Conservation (phyloP, 495 filamentous ascomycete species). For the Talaromyces wortmannii region DNA sequence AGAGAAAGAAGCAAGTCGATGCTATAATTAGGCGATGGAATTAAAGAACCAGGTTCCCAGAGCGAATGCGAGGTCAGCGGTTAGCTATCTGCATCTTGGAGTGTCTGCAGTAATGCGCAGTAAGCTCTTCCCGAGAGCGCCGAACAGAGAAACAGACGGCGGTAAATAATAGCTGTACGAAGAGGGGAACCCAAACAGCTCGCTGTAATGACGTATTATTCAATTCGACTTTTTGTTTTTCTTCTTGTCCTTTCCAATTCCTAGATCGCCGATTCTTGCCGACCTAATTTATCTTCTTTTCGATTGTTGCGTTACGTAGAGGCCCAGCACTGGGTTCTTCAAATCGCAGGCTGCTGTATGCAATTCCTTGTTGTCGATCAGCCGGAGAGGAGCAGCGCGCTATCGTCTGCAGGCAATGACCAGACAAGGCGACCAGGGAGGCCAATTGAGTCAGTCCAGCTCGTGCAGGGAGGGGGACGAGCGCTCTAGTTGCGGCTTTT, state of each 20-base stretch:
- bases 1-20: background rate
- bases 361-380: conserved; percentile 7
- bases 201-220: conserved; percentile 1
- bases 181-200: background rate
- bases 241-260: background rate
- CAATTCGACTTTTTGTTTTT: background rate
- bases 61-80: conserved; percentile 31
- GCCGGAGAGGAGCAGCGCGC: background rate
- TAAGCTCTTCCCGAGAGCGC: conserved; percentile 38
- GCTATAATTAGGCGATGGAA: conserved; percentile 22
- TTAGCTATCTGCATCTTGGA: conserved; percentile 47
- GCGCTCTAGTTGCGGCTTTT: conserved; percentile 4
- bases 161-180: background rate
- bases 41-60: conserved; percentile 38
- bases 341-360: background rate
- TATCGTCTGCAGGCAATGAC: conserved; percentile 4
- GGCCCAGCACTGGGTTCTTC: background rate
- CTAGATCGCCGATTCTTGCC: background rate
- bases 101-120: conserved; percentile 37
- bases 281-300: background rate
- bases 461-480: background rate
- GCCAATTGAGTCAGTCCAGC: background rate
- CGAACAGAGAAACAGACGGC: conserved; percentile 10
- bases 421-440: background rate
- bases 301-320: background rate